Evolutionary conservation across 2,329 filamentous ascomycete genomes (phyloP).

Genomic region (Fusarium nodosum): DNA sequence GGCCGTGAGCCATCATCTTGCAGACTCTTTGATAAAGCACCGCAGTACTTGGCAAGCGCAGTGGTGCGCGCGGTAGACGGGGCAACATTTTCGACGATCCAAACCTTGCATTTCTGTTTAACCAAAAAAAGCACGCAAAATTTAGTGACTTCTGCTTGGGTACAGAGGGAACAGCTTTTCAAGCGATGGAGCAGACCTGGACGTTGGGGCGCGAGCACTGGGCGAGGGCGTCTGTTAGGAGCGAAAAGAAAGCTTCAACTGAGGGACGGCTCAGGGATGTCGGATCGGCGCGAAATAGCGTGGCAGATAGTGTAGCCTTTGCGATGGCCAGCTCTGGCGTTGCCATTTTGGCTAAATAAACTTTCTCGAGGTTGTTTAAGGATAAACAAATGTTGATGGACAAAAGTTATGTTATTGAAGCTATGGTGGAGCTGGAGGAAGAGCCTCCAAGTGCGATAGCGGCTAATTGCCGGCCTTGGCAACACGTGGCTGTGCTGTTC

Average conservation of each 20-base stretch:
- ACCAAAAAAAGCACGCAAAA: conserved; percentile 47
- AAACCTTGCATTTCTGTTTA: conserved; percentile 86
- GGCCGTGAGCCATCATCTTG: conserved; percentile 55
- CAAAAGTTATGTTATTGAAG: conserved; percentile 30
- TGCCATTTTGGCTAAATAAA: conserved; percentile 63
- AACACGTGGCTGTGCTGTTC: conserved; percentile 30
- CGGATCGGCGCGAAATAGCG: conserved; percentile 81
- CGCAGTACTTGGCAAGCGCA: conserved; percentile 81
- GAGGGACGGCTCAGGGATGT: conserved; percentile 75
- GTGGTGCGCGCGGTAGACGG: conserved; percentile 74
- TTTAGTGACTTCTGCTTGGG: conserved; percentile 49
- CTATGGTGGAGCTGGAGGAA: conserved; percentile 31
- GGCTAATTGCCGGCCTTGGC: conserved; percentile 36
- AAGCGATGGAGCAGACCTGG: conserved; percentile 78
- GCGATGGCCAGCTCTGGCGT: conserved; percentile 81
- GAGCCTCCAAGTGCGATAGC: conserved; percentile 12
- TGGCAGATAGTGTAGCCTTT: conserved; percentile 81
- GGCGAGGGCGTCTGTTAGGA: conserved; percentile 74
- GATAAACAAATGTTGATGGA: conserved; percentile 12
- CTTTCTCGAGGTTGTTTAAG: background rate
- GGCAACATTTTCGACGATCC: conserved; percentile 81
- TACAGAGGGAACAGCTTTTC: conserved; percentile 47
- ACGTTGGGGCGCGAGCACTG: conserved; percentile 85
- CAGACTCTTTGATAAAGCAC: conserved; percentile 70
- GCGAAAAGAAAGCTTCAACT: conserved; percentile 76